phyloP scores from a whole-genome alignment of 208 protist genomes.

The Crithidia fasciculata region DNA sequence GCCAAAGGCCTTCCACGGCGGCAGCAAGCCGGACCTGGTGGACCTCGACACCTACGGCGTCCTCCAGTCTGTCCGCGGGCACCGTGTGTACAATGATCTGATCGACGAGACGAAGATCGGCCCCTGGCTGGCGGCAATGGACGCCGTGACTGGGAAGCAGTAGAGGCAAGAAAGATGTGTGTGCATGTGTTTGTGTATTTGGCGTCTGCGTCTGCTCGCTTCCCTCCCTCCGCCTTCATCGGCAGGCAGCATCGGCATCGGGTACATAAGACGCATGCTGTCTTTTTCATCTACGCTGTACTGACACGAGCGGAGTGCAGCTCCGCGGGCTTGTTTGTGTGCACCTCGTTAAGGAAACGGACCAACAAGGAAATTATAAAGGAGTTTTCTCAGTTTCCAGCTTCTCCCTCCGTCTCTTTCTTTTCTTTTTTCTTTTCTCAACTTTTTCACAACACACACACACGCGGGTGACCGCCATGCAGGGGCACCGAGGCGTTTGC shows the following conservation, averaged over 20 bases:
- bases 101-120: slow-evolving; percentile 59
- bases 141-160: slow-evolving; percentile 38
- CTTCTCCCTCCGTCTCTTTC: not conserved
- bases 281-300: not conserved
- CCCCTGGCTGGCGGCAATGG: slow-evolving; percentile 73
- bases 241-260: not conserved
- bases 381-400: not conserved
- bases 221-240: too few species aligned
- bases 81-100: slow-evolving; percentile 87
- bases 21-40: slow-evolving; percentile 80
- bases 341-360: not conserved
- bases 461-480: not conserved
- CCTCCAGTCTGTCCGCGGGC: slow-evolving; percentile 83
- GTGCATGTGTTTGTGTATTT: not conserved
- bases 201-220: too few species aligned
- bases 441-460: slow-evolving; percentile 7
- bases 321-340: not conserved
- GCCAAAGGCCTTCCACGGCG: slow-evolving; percentile 77
- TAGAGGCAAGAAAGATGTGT: not conserved
- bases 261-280: not conserved
- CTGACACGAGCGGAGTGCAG: not conserved
- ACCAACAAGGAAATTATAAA: not conserved
- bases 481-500: slow-evolving; percentile 5
- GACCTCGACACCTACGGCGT: slow-evolving; percentile 92
- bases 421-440: slow-evolving; percentile 4